A percentile compares a stretch with the other conserved stretches of the same genome.
phyloP scores from a whole-genome alignment of 1,284 basidiomycete species.

The Ganoderma lingzhi region DNA sequence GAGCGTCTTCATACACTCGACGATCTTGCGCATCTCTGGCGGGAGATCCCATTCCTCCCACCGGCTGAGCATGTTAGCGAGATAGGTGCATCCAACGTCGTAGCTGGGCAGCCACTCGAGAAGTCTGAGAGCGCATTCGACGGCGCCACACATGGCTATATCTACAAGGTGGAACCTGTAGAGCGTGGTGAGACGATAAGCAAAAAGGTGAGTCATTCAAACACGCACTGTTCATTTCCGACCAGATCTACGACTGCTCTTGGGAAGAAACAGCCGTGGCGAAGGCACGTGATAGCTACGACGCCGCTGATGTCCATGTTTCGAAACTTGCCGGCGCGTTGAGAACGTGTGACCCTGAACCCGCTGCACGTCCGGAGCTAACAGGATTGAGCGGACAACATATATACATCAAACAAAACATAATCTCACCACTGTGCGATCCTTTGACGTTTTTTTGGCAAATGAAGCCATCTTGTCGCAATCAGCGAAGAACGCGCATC shows the following conservation, averaged over 20 bases:
- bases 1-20: background rate
- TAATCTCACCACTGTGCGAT: background rate
- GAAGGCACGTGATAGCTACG: background rate
- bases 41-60: background rate
- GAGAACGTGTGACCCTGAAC: background rate
- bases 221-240: constrained; percentile 4
- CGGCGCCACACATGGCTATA: background rate
- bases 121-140: background rate
- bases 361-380: background rate
- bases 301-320: background rate
- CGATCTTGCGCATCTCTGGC: background rate
- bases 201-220: no score
- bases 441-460: background rate
- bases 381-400: background rate
- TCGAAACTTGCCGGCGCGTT: background rate
- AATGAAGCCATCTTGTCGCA: background rate
- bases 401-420: no score
- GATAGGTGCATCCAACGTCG: background rate
- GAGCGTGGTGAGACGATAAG: no score
- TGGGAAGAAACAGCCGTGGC: background rate
- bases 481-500: background rate
- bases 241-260: background rate
- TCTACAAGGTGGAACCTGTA: background rate
- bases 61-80: background rate
- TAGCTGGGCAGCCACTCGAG: background rate